Evolutionary conservation across 176 grass and related monocot species (phyloP), one percentile per base, ranked within the genome.

Genomic region (Phoenix roebelenii): DNA sequence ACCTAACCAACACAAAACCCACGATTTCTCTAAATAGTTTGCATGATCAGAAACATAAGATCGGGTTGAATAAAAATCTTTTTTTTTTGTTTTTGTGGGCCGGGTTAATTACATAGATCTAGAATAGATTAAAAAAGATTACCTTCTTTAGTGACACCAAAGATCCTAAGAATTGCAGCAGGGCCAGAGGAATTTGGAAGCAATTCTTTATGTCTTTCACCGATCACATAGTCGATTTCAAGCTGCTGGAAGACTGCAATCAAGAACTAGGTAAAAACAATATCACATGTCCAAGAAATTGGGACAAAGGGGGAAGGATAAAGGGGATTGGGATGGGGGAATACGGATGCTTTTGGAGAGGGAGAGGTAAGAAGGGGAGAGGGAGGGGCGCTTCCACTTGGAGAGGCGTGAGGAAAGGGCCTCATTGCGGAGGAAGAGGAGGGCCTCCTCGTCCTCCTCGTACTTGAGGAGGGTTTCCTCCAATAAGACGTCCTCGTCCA

Each of bases 81-180:
- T 44, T 44, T 39, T 10, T 28, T 39, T 39, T 39, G 1, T 39
- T 39, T 44, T 44, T 12, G 35, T 3, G 35, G 2, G 2, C 35
- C 10, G 0, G 10, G 2, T 14, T 44, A 6, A 44, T 10, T 44
- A 3, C 35, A 14, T 44, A 44, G 9, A 44, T 44, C 35, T 44
- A 44, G 35, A 14, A 44, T 44, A 44, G 10, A 3, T 30, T 30
- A 3, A 3, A 44, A 44, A 44, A 44, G 14, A 44, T 30, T 30
- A 97, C 93, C 93, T 82, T 97, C 87, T 97, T 56, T 91, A 2
- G 93, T 97, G 62, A 97, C 93, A 71, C 93, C 87, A 58, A 97
- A 97, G 51, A 97, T 85, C 58, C 93, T 74, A 48, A 97, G 84
- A 72, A 97, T 97, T 5, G 93, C 87, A 63, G 87, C 75, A 57